phyloP scores from a whole-genome alignment of 2,329 filamentous ascomycete genomes.

The Aspergillus ruber region DNA sequence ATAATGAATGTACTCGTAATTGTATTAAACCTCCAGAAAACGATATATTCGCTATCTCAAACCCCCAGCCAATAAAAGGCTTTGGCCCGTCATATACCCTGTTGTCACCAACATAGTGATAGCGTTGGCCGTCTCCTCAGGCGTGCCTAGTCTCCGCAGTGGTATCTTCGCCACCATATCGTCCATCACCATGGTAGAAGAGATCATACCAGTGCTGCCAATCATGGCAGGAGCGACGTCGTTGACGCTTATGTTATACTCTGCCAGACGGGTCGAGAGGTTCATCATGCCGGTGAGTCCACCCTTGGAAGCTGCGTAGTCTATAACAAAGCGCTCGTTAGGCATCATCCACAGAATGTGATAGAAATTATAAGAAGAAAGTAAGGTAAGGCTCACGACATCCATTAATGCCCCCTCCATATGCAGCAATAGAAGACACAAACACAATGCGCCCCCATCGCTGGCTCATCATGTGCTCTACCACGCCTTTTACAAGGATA shows the following conservation, averaged over 20 bases:
- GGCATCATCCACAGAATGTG: not conserved
- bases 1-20: too few relatives aligned
- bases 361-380: not conserved
- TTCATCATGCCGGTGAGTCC: constrained; percentile 61
- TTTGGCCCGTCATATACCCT: constrained; percentile 55
- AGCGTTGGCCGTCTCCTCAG: constrained; percentile 55
- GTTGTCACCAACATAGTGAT: constrained; percentile 56
- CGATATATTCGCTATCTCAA: constrained; percentile 35
- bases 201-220: constrained; percentile 58
- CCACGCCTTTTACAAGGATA: constrained; percentile 53
- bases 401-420: constrained; percentile 59
- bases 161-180: constrained; percentile 57
- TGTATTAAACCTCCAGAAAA: too few relatives aligned
- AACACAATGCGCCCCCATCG: constrained; percentile 60
- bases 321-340: constrained; percentile 10
- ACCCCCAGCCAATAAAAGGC: constrained; percentile 48
- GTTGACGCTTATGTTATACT: constrained; percentile 59
- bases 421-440: constrained; percentile 57
- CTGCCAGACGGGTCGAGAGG: constrained; percentile 53
- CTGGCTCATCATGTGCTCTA: constrained; percentile 55
- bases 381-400: constrained; percentile 38
- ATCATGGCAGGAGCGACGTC: constrained; percentile 66
- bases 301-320: constrained; percentile 55
- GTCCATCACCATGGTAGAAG: constrained; percentile 50
- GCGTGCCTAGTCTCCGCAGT: constrained; percentile 51